phyloP scores from a whole-genome alignment of 1,284 basidiomycete species.

The Bjerkandera adusta region DNA sequence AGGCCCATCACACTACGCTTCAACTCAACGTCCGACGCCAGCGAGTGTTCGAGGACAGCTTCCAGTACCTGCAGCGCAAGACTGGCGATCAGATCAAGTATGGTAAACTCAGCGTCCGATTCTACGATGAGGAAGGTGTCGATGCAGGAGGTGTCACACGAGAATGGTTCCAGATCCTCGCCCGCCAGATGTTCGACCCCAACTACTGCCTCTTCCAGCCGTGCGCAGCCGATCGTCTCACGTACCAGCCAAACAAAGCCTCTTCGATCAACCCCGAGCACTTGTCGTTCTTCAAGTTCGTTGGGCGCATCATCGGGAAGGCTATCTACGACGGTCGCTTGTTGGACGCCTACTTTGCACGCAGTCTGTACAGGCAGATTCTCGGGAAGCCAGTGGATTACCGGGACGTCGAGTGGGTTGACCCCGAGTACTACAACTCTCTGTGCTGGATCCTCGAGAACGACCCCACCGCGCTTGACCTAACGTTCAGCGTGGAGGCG shows the following conservation, averaged over 20 bases:
- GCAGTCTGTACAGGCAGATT: slow-evolving; percentile 92
- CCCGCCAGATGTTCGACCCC: slow-evolving; percentile 99
- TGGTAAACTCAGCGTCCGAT: slow-evolving; percentile 95
- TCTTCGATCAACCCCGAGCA: slow-evolving; percentile 95
- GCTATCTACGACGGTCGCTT: slow-evolving; percentile 95
- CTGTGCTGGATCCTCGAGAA: slow-evolving; percentile 91
- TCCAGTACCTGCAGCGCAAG: slow-evolving; percentile 87
- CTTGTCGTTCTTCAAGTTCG: slow-evolving; percentile 97
- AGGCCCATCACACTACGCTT: slow-evolving; percentile 75
- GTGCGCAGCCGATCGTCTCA: slow-evolving; percentile 90
- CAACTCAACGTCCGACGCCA: slow-evolving; percentile 92
- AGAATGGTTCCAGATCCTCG: slow-evolving; percentile 98
- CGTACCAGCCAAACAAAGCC: slow-evolving; percentile 96
- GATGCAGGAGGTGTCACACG: slow-evolving; percentile 98
- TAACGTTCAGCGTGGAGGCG: slow-evolving; percentile 89
- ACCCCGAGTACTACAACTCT: slow-evolving; percentile 95
- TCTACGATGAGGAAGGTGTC: slow-evolving; percentile 97
- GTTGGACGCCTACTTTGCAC: slow-evolving; percentile 96
- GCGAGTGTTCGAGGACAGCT: slow-evolving; percentile 97
- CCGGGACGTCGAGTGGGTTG: slow-evolving; percentile 93
- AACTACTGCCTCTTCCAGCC: slow-evolving; percentile 98
- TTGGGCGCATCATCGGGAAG: slow-evolving; percentile 96
- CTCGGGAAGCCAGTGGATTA: slow-evolving; percentile 92
- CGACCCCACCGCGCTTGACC: slow-evolving; percentile 80
- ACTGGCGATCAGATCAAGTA: slow-evolving; percentile 97